phyloP scores from a whole-genome alignment of 352 stramenopile species.

The Pythium dissimile region DNA sequence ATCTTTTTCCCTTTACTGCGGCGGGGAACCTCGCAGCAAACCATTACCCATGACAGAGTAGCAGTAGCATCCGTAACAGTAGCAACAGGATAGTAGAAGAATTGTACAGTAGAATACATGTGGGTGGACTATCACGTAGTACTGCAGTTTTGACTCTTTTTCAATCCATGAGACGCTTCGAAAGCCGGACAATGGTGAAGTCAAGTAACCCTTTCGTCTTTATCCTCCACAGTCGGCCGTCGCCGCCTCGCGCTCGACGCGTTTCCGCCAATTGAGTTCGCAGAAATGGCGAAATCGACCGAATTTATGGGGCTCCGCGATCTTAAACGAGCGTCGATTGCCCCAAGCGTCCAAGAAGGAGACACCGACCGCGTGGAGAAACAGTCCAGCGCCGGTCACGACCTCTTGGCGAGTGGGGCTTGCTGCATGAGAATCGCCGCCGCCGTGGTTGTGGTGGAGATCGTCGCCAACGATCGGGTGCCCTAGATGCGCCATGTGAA shows the following conservation, averaged over 20 bases:
- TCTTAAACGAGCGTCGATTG: constrained; percentile 28
- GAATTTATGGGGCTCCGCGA: constrained; percentile 60
- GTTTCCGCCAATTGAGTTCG: constrained; percentile 29
- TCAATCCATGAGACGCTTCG: too few relatives aligned
- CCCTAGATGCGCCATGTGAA: constrained; percentile 49
- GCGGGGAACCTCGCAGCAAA: background rate
- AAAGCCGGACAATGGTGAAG: too few relatives aligned
- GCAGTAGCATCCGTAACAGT: constrained; percentile 11
- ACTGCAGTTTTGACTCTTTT: background rate
- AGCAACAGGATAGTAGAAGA: constrained; percentile 7
- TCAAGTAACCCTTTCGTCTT: too few relatives aligned
- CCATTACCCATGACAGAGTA: background rate
- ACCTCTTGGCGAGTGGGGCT: constrained; percentile 23
- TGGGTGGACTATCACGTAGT: too few relatives aligned
- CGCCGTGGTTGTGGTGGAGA: constrained; percentile 40
- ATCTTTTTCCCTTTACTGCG: constrained; percentile 6
- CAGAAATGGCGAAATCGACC: constrained; percentile 59
- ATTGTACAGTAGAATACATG: constrained; percentile 23
- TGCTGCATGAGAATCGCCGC: background rate
- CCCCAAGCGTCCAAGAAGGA: constrained; percentile 33
- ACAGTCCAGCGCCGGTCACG: constrained; percentile 45
- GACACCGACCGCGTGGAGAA: constrained; percentile 44
- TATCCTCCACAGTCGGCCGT: background rate
- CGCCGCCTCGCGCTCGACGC: constrained; percentile 2
- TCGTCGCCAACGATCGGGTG: constrained; percentile 69